These are phyloP conservation scores for Penicillium sp. DNA, from an alignment of 2,329 filamentous ascomycete genomes.

Conservation along the genomic window DNA sequence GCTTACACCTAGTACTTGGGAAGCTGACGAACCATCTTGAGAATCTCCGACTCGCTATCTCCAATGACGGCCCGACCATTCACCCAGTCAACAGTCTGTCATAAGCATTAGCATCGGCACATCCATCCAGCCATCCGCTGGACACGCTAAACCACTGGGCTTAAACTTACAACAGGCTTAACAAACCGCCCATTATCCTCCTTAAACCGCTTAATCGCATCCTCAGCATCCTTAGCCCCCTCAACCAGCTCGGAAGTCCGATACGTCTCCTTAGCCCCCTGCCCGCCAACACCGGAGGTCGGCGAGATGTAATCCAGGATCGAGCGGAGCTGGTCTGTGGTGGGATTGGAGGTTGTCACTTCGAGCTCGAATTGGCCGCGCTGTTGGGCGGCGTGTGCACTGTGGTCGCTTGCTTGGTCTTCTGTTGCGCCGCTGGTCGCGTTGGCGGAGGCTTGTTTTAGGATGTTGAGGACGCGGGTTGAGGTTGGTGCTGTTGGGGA, in stretches of 20 bases:
- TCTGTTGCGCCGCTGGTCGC: constrained; percentile 70
- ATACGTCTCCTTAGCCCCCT: constrained; percentile 65
- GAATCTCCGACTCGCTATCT: constrained; percentile 84
- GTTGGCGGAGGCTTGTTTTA: constrained; percentile 78
- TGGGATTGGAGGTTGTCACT: constrained; percentile 79
- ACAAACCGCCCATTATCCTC: constrained; percentile 69
- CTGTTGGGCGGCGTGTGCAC: constrained; percentile 62
- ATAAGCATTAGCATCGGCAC: constrained; percentile 27
- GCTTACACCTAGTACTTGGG: constrained; percentile 32
- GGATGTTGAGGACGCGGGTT: constrained; percentile 70
- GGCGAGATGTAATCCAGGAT: constrained; percentile 75
- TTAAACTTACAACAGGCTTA: constrained; percentile 71
- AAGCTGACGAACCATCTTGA: constrained; percentile 71
- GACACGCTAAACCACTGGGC: no score
- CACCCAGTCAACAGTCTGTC: constrained; percentile 81
- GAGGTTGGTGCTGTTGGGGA: constrained; percentile 75
- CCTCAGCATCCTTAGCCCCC: constrained; percentile 73
- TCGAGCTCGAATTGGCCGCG: constrained; percentile 82
- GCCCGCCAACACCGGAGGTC: constrained; percentile 52
- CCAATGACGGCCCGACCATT: constrained; percentile 79
- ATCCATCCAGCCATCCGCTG: background rate
- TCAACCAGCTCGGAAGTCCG: constrained; percentile 69
- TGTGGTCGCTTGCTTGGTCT: constrained; percentile 73
- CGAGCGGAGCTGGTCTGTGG: constrained; percentile 77
- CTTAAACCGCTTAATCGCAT: constrained; percentile 80